Base-by-base conservation (phyloP, 306 rosid species). In the Begonia masoniana region DNA sequence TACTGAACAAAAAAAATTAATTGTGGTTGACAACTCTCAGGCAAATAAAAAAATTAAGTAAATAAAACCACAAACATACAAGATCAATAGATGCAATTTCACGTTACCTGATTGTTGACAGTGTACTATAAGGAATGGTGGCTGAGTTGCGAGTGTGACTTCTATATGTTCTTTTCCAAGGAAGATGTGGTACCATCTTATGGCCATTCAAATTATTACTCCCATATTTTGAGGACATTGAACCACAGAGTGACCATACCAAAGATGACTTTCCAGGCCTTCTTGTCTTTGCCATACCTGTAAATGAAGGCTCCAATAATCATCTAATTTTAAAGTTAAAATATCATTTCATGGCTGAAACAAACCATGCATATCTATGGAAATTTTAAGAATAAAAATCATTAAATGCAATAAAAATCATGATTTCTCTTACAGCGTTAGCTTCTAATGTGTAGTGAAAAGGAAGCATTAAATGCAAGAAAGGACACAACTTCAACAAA, bases 151-250 rank as follows among this genome's bases (percentile, higher is more conserved):
- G 66, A 76, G 69, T 49, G 62, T 64, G 58, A 62, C 60, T 82
- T 68, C 81, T 62, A 62, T 75, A 63, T 41, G 88, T 52, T 80
- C 92, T 82, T 75, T 85, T 91, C 97, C 97, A 85, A 9, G 94
- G 96, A 75, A 81, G 74, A 47, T 62, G 71, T 64, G 97, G 94
- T 43, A 78, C 61, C 64, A 74, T 68, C 75, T 73, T 85, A 69
- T 63, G 82, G 67, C 68, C 74, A 64, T 56, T 61, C 59, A 56
- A 41, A 15, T 76, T 56, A 56, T 56, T 62, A 71, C 48, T 57
- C 49, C 54, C 60, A 53, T 65, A 65, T 66, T 72, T 62, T 19
- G 76, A 65, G 15, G 83, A 62, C 62, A 60, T 66, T 60, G 78
- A 62, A 65, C 78, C 77, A 60, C 71, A 6, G 3, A 74, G 72